A percentile compares a stretch with the other conserved stretches of the same genome.
These are phyloP conservation scores for Oryza glumipatula DNA, from an alignment of 176 grass and related monocot species.

Conservation along the genomic window DNA sequence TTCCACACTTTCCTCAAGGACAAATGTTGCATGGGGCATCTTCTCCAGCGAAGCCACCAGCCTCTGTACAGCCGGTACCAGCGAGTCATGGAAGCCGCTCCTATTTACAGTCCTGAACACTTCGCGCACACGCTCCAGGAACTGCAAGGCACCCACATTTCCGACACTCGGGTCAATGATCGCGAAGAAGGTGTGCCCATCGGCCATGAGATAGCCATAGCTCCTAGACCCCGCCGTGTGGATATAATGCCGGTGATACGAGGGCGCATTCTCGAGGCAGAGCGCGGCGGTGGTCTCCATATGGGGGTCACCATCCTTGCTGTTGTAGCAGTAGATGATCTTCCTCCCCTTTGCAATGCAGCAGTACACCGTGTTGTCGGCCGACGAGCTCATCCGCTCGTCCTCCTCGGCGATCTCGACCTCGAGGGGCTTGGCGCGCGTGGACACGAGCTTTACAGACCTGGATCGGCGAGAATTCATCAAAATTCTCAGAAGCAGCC, in stretches of 20 bases:
- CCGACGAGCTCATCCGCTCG: slow-evolving; percentile 70
- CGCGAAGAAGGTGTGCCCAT: slow-evolving; percentile 77
- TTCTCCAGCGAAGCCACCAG: slow-evolving; percentile 77
- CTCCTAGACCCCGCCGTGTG: slow-evolving; percentile 64
- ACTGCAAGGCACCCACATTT: slow-evolving; percentile 64
- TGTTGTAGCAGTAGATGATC: slow-evolving; percentile 72
- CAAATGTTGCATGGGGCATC: slow-evolving; percentile 66
- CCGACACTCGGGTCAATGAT: slow-evolving; percentile 85
- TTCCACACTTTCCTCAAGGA: slow-evolving; percentile 43
- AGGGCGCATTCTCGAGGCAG: slow-evolving; percentile 64
- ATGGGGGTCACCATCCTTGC: slow-evolving; percentile 54
- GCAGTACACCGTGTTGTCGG: slow-evolving; percentile 86
- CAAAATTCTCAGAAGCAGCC: slow-evolving; percentile 39
- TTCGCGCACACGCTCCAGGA: slow-evolving; percentile 63
- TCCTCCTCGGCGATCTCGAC: slow-evolving; percentile 60
- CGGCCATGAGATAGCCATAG: slow-evolving; percentile 66
- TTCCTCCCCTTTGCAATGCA: slow-evolving; percentile 69
- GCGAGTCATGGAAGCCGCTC: slow-evolving; percentile 55
- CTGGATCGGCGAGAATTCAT: slow-evolving; percentile 90
- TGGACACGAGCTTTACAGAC: slow-evolving; percentile 76
- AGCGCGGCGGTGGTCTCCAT: slow-evolving; percentile 56
- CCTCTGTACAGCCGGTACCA: slow-evolving; percentile 75
- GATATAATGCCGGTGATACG: slow-evolving; percentile 70
- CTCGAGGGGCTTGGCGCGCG: slow-evolving; percentile 55
- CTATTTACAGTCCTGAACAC: slow-evolving; percentile 44